Evolutionary conservation across 2,329 filamentous ascomycete species (phyloP), one percentile per base, ranked within the genome.

Genomic region (Calonectria pteridis): DNA sequence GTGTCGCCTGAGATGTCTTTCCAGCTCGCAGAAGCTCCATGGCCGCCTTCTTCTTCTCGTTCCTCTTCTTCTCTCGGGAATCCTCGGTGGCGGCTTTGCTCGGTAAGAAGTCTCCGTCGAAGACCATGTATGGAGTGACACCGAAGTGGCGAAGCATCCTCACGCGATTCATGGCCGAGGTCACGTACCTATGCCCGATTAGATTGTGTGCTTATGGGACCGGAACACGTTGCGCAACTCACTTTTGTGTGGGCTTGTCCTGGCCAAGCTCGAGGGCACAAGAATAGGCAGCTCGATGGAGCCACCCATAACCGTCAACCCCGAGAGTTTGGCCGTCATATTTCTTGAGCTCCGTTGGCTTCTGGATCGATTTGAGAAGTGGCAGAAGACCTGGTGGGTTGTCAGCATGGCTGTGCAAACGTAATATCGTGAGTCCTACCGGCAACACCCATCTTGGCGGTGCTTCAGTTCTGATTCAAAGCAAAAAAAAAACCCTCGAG

Each of bases 231-330:
- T 26, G 18, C 49, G 20, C 6, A 59, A 85, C 91, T 82, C 88
- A 97, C 94, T 95, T 97, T 68, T 91, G 93, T 0, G 96, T 98
- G 18, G 95, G 95, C 83, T 95, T 97, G 80, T 92, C 95, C 80
- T 96, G 90, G 43, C 95, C 97, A 75, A 99, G 90, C 81, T 98
- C 97, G 80, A 97, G 92, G 76, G 96, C 95, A 87, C 96, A 98
- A 64, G 94, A 91, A 77, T 97, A 93, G 59, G 95, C 95, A 68
- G 96, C 97, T 78, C 97, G 93, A 85, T 99, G 97, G 69, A 99
- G 92, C 97, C 97, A 99, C 83, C 96, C 97, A 89, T 99, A 99
- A 71, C 94, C 96, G 84, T 99, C 97, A 43, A 99, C 93, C n/a
- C 94, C 97, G 59, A 99, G 90, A 1, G 94, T 98, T 85, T 98